These are phyloP conservation scores for Aspergillus sp. DNA, from an alignment of 2,329 filamentous ascomycete species.

Conservation along the genomic window DNA sequence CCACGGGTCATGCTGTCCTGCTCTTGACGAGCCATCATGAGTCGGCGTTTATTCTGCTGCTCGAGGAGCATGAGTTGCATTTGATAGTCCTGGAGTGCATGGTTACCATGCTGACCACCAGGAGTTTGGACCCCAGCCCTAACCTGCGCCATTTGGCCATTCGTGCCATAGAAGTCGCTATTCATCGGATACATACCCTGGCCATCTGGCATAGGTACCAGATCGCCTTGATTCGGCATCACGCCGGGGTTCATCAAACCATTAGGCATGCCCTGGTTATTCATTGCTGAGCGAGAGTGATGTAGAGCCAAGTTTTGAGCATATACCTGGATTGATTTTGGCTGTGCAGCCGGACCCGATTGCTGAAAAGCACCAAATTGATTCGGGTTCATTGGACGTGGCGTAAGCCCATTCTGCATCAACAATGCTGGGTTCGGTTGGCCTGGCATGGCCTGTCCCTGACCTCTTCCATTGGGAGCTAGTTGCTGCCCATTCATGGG, in stretches of 20 bases:
- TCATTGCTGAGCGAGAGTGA: slow-evolving; percentile 72
- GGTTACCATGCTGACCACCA: slow-evolving; percentile 51
- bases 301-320: slow-evolving; percentile 80
- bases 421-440: slow-evolving; percentile 57
- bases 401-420: slow-evolving; percentile 70
- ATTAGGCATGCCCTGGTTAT: slow-evolving; percentile 77
- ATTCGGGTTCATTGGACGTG: slow-evolving; percentile 68
- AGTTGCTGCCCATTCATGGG: slow-evolving; percentile 75
- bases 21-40: slow-evolving; percentile 67
- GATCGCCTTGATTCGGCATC: slow-evolving; percentile 75
- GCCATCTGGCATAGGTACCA: slow-evolving; percentile 73
- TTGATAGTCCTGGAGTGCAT: slow-evolving; percentile 68
- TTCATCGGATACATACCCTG: slow-evolving; percentile 45
- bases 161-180: slow-evolving; percentile 58
- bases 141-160: slow-evolving; percentile 54
- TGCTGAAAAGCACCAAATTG: slow-evolving; percentile 69
- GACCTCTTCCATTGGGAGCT: slow-evolving; percentile 71
- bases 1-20: slow-evolving; percentile 59
- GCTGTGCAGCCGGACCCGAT: slow-evolving; percentile 61
- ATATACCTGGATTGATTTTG: slow-evolving; percentile 86
- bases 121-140: slow-evolving; percentile 41
- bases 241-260: slow-evolving; percentile 62
- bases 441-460: slow-evolving; percentile 68
- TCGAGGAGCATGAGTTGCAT: slow-evolving; percentile 70
- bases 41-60: slow-evolving; percentile 67